A percentile compares a stretch with the other conserved stretches of the same genome.
These are phyloP conservation scores for Hordeum marinum DNA, from an alignment of 176 grass and related monocot species.

Conservation along the genomic window DNA sequence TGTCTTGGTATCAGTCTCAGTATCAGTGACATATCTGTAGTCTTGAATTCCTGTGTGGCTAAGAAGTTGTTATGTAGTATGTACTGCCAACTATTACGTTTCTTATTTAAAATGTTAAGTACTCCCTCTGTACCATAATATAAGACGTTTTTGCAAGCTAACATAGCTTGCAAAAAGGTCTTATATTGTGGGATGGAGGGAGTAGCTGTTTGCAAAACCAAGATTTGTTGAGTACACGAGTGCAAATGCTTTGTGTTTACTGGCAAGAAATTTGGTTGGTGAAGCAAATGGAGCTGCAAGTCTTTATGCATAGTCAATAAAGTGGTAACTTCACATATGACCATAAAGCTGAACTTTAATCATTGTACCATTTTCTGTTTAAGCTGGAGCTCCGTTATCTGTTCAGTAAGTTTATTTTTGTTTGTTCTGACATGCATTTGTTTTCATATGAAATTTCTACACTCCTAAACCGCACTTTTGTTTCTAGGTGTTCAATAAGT, in stretches of 20 bases:
- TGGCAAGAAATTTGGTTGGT: not conserved
- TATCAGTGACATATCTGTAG: not conserved
- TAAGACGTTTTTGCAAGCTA: too few species aligned
- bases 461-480: not conserved
- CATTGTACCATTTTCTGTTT: not conserved
- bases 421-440: not conserved
- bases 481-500: conserved; percentile 29
- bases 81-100: not conserved
- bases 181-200: too few species aligned
- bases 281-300: not conserved
- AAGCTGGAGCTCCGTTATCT: not conserved
- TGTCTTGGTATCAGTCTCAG: not conserved
- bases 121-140: too few species aligned
- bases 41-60: not conserved
- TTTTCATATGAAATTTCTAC: not conserved
- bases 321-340: not conserved
- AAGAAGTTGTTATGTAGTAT: not conserved
- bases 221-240: not conserved
- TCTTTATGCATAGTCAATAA: not conserved
- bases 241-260: not conserved
- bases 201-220: not conserved
- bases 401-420: not conserved
- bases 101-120: not conserved
- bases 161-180: too few species aligned
- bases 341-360: not conserved